Base-by-base conservation (phyloP, 2,329 filamentous ascomycete genomes). In the Chrysoporthe cubensis region DNA sequence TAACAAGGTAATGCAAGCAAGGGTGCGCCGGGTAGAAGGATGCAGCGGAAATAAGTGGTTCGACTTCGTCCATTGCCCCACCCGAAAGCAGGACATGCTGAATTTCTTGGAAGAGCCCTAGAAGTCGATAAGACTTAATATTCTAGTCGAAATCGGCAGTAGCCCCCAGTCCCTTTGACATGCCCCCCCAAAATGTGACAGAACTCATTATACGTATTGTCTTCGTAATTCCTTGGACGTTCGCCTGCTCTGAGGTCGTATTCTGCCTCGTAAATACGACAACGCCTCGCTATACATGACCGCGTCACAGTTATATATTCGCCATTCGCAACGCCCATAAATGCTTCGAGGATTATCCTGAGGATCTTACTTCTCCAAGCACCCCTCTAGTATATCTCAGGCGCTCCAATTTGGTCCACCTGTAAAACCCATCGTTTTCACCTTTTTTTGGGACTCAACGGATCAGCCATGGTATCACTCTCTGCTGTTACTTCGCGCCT, bases 181-280 rank as follows among this genome's bases (percentile, higher is more conserved):
- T 50, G n/a, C 26, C 26, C n/a, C n/a, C n/a, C 13, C 26, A 21
- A 50, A 18, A 3, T 8, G 48, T 21, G 48, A 11, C 26, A 50
- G 18, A 26, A 21, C n/a, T 50, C 26, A 3, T 11, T 44, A n/a
- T 18, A 48, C n/a, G n/a, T 48, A 44, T 48, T 48, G 8, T 50
- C 13, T 9, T 2, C 26, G 48, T 50, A 50, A 18, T 26, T 50
- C 13, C 26, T 21, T 21, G 48, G 48, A 26, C 8, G 2, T 21
- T 0, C 26, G 21, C 21, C n/a, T 32, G 2, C 21, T 52, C 3
- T 26, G 4, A n/a, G 8, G 26, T 52, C 48, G 48, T 52, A n/a
- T 32, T 52, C 48, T 32, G 48, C 9, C 48, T 52, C 48, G 48
- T 52, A 52, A 52, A 52, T 52, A 52, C 48, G 48, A 52, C 11